phyloP scores from a whole-genome alignment of 768 basidiomycete species.

The Cyathus striatus region DNA sequence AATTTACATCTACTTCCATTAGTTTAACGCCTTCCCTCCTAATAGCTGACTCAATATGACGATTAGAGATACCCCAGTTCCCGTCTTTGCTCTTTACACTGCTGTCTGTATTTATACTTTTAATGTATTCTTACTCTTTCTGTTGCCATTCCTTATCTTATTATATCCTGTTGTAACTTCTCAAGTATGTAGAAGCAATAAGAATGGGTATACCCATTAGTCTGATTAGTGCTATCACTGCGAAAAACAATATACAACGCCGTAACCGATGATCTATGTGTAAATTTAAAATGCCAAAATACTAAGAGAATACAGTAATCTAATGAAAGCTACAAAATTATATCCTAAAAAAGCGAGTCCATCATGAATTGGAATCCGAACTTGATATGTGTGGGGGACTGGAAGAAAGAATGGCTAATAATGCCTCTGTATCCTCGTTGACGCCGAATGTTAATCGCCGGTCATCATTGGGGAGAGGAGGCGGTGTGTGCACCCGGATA shows the following conservation, averaged over 20 bases:
- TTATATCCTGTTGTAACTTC: neutral
- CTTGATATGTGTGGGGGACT: neutral
- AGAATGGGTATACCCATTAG: neutral
- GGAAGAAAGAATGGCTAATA: neutral
- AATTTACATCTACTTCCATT: neutral
- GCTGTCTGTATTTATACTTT: neutral
- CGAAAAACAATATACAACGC: neutral
- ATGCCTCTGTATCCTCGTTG: neutral
- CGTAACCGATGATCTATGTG: neutral
- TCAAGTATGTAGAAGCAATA: neutral
- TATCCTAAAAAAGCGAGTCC: too few species aligned
- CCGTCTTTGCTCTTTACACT: neutral
- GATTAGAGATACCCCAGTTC: conserved; percentile 25
- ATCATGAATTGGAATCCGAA: too few species aligned
- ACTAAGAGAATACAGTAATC: neutral
- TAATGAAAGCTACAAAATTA: neutral
- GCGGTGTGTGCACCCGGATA: conserved; percentile 1
- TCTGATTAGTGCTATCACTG: neutral
- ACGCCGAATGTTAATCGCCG: neutral
- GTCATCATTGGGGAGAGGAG: conserved; percentile 4
- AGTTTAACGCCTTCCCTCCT: neutral
- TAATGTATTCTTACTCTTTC: neutral
- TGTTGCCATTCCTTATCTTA: neutral
- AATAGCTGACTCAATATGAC: conserved; percentile 59
- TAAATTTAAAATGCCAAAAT: neutral